Evolutionary conservation across 1,139 yeast genomes (phyloP), one percentile per base, ranked within the genome.

Genomic region (Kodamaea derodonti): DNA sequence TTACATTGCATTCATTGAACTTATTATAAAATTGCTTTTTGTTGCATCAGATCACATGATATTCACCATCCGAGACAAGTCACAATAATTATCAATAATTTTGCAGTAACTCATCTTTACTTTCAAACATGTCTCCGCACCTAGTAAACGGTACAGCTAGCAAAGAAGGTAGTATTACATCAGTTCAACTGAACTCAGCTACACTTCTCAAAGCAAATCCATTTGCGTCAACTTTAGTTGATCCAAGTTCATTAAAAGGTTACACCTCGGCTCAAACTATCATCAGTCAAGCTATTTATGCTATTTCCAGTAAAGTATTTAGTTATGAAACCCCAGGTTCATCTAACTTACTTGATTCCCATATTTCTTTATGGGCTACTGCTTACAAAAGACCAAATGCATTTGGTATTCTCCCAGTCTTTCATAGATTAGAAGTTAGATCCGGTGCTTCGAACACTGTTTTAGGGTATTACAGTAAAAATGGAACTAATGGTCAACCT

Each of bases 391-490:
- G 80, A 48, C 53, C 54, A 33, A 83, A 83, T 51, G 67, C 77
- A 8, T 57, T 61, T 35, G 84, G 82, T 13, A 62, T 58, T 28
- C 76, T 76, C 35, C 90, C 87, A 30, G 68, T 66, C 37, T 61
- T 76, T 49, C 71, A 72, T 56, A 67, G 70, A 50, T 72, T 87
- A 41, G 88, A 88, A 54, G 76, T 86, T 31, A 77, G 96, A 56
- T 69, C 84, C 2, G 97, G 97, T 47, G 95, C 96, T 22, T 85
- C 92, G 30, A 74, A 79, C 46, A 76, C 86, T 27, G 69, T 92
- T 34, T 66, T 85, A 38, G 97, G 97, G 17, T 88, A 80, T 61
- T 62, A 80, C 46, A 49, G 60, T 33, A 57, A 48, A 32, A 64
- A 67, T 31, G 69, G 69, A 27, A 54, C 73, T 20, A 49, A 55